Evolutionary conservation across 75 land plant genomes (phyloP).

Genomic region (Larix kaempferi): DNA sequence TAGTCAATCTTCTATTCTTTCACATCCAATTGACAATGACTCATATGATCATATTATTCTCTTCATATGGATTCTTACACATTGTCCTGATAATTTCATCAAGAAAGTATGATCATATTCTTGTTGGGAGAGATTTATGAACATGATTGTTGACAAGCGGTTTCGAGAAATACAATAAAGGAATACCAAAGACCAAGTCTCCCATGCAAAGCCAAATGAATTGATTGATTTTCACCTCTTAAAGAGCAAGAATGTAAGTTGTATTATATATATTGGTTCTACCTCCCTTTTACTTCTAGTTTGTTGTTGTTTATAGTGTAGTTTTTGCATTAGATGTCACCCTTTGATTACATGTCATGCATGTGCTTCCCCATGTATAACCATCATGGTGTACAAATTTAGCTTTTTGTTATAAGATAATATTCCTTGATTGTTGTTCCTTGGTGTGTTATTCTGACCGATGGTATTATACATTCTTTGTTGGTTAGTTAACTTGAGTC

Average conservation of each 20-base stretch:
- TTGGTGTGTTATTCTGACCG: too few species aligned
- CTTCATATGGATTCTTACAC: slow-evolving; percentile 67
- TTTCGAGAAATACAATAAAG: slow-evolving; percentile 73
- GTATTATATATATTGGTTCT: neutral
- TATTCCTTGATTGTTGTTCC: too few species aligned
- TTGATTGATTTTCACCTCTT: slow-evolving; percentile 92
- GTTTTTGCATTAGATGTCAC: too few species aligned
- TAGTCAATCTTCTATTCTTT: slow-evolving; percentile 67
- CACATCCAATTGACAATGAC: slow-evolving; percentile 89
- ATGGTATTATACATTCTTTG: too few species aligned
- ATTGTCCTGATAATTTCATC: slow-evolving; percentile 63
- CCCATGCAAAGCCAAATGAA: slow-evolving; percentile 94
- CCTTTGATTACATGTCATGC: too few species aligned
- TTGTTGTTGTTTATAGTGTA: too few species aligned
- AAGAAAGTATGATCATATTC: slow-evolving; percentile 73
- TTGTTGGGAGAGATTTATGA: slow-evolving; percentile 79
- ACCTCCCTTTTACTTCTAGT: too few species aligned
- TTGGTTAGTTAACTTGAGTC: too few species aligned
- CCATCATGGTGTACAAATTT: too few species aligned
- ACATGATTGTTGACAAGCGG: slow-evolving; percentile 88
- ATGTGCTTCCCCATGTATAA: too few species aligned
- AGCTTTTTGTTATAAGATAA: too few species aligned
- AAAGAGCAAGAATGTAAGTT: slow-evolving; percentile 80
- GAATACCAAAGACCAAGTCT: slow-evolving; percentile 73
- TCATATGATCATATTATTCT: slow-evolving; percentile 78